These are phyloP conservation scores for Phytophthora melonis DNA, from an alignment of 352 stramenopile species.

Conservation along the genomic window DNA sequence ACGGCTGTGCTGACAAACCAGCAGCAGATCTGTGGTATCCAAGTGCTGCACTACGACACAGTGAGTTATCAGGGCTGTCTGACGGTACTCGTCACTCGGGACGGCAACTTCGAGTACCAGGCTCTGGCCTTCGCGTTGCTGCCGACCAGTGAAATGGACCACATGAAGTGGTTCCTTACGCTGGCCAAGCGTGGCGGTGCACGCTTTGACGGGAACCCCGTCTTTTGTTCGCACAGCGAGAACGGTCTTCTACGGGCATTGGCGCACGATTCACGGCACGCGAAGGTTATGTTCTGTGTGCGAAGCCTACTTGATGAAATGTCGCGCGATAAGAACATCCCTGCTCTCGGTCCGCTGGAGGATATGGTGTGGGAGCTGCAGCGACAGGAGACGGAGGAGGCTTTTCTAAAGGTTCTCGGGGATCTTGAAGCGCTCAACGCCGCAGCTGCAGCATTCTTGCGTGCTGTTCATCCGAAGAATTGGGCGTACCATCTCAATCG, in stretches of 20 bases:
- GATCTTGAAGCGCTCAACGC: conserved; percentile 67
- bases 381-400: conserved; percentile 61
- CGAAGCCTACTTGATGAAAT: conserved; percentile 74
- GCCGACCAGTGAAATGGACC: conserved; percentile 67
- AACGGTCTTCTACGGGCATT: conserved; percentile 68
- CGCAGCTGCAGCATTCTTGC: conserved; percentile 63
- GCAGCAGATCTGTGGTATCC: conserved; percentile 77
- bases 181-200: conserved; percentile 61
- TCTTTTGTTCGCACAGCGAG: conserved; percentile 72
- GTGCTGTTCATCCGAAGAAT: conserved; percentile 66
- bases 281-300: conserved; percentile 80
- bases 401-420: conserved; percentile 57
- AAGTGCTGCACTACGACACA: conserved; percentile 75
- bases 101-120: conserved; percentile 76
- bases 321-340: conserved; percentile 80
- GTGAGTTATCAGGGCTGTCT: conserved; percentile 79
- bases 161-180: conserved; percentile 81
- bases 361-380: conserved; percentile 75
- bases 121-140: conserved; percentile 76
- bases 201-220: conserved; percentile 56
- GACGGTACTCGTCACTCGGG: conserved; percentile 66
- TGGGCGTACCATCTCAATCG: conserved; percentile 77
- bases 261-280: conserved; percentile 55
- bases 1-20: conserved; percentile 54
- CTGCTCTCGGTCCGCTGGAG: conserved; percentile 64